Evolutionary conservation across 225 moss, liverwort and hornwort species (phyloP).

Genomic region (Physcomitrellopsis africana): DNA sequence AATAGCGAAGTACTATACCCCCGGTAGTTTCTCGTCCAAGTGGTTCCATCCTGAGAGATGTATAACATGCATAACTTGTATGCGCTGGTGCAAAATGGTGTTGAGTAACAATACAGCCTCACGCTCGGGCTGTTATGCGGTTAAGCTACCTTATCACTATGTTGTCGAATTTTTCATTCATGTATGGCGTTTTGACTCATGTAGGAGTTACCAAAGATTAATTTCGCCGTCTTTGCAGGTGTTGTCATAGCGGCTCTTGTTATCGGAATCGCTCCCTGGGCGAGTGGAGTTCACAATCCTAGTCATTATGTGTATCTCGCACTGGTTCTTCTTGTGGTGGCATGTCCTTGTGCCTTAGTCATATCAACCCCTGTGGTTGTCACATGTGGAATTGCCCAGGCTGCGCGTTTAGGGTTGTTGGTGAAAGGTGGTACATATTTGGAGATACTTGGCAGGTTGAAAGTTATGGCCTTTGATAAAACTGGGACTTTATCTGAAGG

Average conservation of each 20-base stretch:
- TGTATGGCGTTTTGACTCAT: background rate
- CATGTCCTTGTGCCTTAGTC: slow-evolving; percentile 97
- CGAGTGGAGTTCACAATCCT: slow-evolving; percentile 66
- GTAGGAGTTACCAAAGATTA: background rate
- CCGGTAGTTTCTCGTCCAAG: slow-evolving; percentile 51
- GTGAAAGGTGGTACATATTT: slow-evolving; percentile 87
- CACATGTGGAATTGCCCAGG: slow-evolving; percentile 94
- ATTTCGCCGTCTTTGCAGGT: slow-evolving; percentile 54
- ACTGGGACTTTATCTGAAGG: slow-evolving; percentile 97
- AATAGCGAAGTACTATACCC: slow-evolving; percentile 91
- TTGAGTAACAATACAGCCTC: background rate
- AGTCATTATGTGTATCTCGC: slow-evolving; percentile 85
- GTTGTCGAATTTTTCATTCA: slow-evolving; percentile 4
- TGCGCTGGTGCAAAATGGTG: slow-evolving; percentile 4
- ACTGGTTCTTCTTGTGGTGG: slow-evolving; percentile 84
- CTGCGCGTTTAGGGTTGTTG: slow-evolving; percentile 82
- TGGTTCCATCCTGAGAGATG: background rate
- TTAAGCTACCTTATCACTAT: background rate
- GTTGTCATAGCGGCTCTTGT: slow-evolving; percentile 72
- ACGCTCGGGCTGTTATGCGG: background rate
- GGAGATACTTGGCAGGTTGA: slow-evolving; percentile 85
- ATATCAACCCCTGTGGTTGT: slow-evolving; percentile 93
- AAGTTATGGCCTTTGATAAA: slow-evolving; percentile 88
- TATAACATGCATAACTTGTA: background rate
- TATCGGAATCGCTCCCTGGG: slow-evolving; percentile 80